These are phyloP conservation scores for Yamadazyma mexicana DNA, from an alignment of 1,139 yeast species.

Conservation along the genomic window DNA sequence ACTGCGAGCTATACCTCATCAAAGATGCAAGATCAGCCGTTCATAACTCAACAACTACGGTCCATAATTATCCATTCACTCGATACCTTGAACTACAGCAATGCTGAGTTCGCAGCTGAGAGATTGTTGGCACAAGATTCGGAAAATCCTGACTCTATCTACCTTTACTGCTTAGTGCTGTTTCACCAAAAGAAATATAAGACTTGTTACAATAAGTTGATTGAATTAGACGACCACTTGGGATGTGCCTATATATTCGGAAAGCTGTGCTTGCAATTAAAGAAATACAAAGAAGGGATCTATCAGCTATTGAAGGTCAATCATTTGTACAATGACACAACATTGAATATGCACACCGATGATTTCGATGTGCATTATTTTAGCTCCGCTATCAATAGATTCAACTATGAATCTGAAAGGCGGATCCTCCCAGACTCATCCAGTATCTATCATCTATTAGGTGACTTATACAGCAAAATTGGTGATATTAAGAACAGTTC, in stretches of 20 bases:
- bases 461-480: conserved; percentile 59
- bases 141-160: conserved; percentile 52
- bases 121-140: conserved; percentile 61
- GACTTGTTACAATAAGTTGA: conserved; percentile 56
- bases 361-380: conserved; percentile 17
- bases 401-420: conserved; percentile 36
- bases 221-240: conserved; percentile 44
- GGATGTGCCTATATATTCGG: conserved; percentile 77
- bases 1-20: not conserved
- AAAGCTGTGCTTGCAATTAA: conserved; percentile 58
- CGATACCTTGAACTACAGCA: conserved; percentile 65
- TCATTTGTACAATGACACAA: conserved; percentile 37
- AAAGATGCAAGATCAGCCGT: conserved; percentile 19
- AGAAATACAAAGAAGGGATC: conserved; percentile 63
- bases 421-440: conserved; percentile 61
- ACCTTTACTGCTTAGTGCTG: conserved; percentile 64
- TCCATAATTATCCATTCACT: conserved; percentile 65
- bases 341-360: conserved; percentile 1
- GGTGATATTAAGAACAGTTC: conserved; percentile 69
- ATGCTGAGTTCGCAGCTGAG: conserved; percentile 84
- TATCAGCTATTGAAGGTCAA: conserved; percentile 45
- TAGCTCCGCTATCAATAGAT: conserved; percentile 24
- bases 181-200: conserved; percentile 56
- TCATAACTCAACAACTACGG: conserved; percentile 45
- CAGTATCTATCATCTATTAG: conserved; percentile 65